A percentile compares a stretch with the other conserved stretches of the same genome.
phyloP scores from a whole-genome alignment of 169 alveolate species.

The Plasmodium cynomolgi region DNA sequence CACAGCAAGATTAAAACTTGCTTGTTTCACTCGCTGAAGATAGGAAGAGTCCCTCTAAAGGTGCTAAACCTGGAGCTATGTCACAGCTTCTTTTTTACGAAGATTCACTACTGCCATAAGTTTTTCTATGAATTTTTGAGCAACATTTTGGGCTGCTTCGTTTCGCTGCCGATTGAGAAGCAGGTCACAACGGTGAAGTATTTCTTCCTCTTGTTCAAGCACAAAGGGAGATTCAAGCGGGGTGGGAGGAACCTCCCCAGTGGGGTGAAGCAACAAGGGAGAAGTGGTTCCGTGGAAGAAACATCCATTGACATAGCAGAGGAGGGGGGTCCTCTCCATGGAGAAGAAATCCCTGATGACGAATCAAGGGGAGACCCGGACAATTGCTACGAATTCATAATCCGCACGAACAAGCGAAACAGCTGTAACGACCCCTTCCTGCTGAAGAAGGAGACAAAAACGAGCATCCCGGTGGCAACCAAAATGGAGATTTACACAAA shows the following conservation, averaged over 20 bases:
- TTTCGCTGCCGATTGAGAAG: conserved; percentile 22
- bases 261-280: background rate
- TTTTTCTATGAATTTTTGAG: conserved; percentile 60
- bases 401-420: conserved; percentile 10
- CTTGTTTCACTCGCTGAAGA: conserved; percentile 57
- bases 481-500: conserved; percentile 44
- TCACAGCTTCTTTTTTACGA: conserved; percentile 37
- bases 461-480: background rate
- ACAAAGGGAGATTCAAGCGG: conserved; percentile 21
- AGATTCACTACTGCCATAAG: conserved; percentile 45
- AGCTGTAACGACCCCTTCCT: conserved; percentile 20
- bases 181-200: conserved; percentile 29
- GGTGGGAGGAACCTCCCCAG: background rate
- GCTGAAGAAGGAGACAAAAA: conserved; percentile 21
- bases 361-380: background rate
- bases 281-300: background rate
- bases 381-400: conserved; percentile 19
- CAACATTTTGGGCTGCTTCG: conserved; percentile 36
- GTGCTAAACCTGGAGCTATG: conserved; percentile 52
- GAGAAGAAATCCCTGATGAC: background rate
- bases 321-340: background rate
- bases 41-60: conserved; percentile 8
- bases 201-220: conserved; percentile 44
- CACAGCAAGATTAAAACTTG: conserved; percentile 60
- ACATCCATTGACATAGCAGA: background rate